These are phyloP conservation scores for Neonectria ditissima DNA, from an alignment of 2,329 filamentous ascomycete species.

Conservation along the genomic window DNA sequence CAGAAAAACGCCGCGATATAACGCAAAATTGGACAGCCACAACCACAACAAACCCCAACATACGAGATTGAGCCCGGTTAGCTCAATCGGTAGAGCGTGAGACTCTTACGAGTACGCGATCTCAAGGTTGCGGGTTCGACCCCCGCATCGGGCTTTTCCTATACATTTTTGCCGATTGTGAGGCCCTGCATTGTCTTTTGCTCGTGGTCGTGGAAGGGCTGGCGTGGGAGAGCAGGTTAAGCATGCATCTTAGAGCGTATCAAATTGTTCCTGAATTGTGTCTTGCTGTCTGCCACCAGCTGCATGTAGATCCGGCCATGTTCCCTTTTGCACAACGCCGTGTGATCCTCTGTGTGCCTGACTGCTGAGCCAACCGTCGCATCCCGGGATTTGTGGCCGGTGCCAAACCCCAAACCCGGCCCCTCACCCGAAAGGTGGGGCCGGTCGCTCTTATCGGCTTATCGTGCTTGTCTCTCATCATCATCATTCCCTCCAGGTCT, in stretches of 20 bases:
- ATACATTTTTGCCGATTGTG: constrained; percentile 2
- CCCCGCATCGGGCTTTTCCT: constrained; percentile 53
- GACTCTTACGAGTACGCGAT: constrained; percentile 66
- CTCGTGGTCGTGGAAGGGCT: neutral
- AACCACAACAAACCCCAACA: constrained; percentile 1
- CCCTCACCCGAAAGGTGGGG: constrained; percentile 14
- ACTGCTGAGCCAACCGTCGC: neutral
- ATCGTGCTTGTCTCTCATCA: constrained; percentile 6
- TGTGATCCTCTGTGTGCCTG: neutral
- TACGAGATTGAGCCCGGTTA: constrained; percentile 39
- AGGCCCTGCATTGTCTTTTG: neutral
- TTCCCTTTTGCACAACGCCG: neutral
- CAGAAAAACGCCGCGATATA: neutral
- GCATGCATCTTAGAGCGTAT: too few species aligned
- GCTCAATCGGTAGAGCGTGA: constrained; percentile 69
- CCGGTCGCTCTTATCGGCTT: constrained; percentile 14
- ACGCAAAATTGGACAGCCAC: neutral
- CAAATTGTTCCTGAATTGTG: too few species aligned
- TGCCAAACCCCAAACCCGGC: neutral
- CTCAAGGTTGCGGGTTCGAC: constrained; percentile 69
- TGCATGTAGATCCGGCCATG: neutral
- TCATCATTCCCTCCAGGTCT: neutral
- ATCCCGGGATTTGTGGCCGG: neutral
- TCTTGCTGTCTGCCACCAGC: neutral
- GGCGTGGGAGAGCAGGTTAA: neutral